These are phyloP conservation scores for Thuja plicata DNA, from an alignment of 83 land plant genomes.

Conservation along the genomic window DNA sequence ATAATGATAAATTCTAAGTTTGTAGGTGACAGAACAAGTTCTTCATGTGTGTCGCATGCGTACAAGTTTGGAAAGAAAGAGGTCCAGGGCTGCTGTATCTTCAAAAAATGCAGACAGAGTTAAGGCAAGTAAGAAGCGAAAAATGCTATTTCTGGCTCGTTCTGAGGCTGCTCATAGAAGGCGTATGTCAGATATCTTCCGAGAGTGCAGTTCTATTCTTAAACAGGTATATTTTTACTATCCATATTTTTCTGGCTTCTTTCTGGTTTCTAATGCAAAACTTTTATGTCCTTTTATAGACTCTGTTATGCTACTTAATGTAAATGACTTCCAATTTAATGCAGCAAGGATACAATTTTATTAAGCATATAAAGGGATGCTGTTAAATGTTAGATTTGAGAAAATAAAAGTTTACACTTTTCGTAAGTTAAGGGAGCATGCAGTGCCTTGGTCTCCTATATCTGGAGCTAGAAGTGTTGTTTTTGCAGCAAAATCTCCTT, in stretches of 20 bases:
- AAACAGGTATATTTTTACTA: slow-evolving; percentile 5
- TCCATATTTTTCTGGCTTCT: not conserved
- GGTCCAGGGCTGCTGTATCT: slow-evolving; percentile 2
- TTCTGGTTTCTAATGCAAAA: not conserved
- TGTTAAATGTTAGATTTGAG: not conserved
- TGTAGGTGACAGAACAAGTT: slow-evolving; percentile 15
- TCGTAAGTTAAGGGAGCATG: not conserved
- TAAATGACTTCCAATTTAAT: not conserved
- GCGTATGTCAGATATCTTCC: slow-evolving; percentile 10
- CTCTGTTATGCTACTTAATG: not conserved
- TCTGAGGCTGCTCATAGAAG: slow-evolving; percentile 13
- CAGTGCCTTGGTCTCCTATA: not conserved
- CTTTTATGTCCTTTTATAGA: not conserved
- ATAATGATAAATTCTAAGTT: not conserved
- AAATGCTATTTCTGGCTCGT: slow-evolving; percentile 14
- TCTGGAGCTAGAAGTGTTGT: not conserved
- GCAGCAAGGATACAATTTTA: not conserved
- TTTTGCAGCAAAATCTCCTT: not conserved
- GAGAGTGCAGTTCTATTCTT: slow-evolving; percentile 9
- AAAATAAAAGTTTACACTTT: not conserved
- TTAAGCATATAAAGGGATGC: not conserved
- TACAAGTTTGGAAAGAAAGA: slow-evolving; percentile 9
- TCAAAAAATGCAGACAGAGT: slow-evolving; percentile 10
- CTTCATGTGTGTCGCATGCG: slow-evolving; percentile 11
- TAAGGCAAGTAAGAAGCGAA: slow-evolving; percentile 4